Evolutionary conservation across 345 rosid genomes (phyloP).

Genomic region (Brassica incana): DNA sequence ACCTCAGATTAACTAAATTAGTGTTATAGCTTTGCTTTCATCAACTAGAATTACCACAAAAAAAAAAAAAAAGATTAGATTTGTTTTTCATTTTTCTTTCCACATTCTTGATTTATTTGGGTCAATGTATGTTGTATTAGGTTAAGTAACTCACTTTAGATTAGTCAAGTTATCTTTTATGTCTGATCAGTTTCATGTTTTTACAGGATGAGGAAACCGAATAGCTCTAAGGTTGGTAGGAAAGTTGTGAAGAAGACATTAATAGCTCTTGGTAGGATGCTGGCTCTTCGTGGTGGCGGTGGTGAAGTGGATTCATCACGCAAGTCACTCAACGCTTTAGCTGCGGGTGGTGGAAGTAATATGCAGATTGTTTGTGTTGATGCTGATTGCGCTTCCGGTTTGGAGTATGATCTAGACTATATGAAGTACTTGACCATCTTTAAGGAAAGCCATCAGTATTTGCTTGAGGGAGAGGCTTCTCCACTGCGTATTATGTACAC

Average conservation of each 20-base stretch:
- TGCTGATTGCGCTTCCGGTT: not conserved
- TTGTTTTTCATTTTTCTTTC: not conserved
- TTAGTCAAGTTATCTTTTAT: no score
- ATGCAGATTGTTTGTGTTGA: slow-evolving; percentile 14
- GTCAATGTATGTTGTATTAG: no score
- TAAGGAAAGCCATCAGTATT: not conserved
- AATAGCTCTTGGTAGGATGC: not conserved
- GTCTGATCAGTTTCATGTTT: not conserved
- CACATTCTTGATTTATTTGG: not conserved
- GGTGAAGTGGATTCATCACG: slow-evolving; percentile 29
- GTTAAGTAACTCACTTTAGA: no score
- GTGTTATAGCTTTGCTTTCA: not conserved
- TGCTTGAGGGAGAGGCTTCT: slow-evolving; percentile 22
- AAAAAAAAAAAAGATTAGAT: no score
- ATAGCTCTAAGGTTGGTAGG: not conserved
- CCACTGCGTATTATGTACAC: not conserved
- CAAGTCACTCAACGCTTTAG: slow-evolving; percentile 2
- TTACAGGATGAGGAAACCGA: slow-evolving; percentile 14
- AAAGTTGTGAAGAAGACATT: not conserved
- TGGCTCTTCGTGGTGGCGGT: slow-evolving; percentile 19
- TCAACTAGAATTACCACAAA: not conserved
- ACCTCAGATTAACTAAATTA: not conserved
- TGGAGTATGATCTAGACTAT: slow-evolving; percentile 20
- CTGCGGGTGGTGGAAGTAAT: not conserved
- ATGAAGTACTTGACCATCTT: not conserved